Conservation (phyloP, 306 rosid species). For the Ormosia emarginata region DNA sequence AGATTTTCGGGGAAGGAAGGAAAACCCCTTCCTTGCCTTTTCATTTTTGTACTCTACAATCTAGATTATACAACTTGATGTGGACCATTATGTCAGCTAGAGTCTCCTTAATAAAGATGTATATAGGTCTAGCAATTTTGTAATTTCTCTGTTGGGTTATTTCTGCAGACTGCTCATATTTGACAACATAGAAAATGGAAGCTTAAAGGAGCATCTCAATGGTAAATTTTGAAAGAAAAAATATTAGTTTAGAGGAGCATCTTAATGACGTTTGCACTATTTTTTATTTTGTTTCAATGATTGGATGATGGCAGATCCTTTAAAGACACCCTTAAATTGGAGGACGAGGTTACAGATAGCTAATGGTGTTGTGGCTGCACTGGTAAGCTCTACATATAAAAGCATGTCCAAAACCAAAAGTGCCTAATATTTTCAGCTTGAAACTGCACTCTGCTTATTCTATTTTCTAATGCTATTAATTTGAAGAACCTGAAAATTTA, state of each 20-base stretch:
- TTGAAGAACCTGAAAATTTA: constrained; percentile 7
- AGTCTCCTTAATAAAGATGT: neutral
- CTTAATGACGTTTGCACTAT: neutral
- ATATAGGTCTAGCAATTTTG: neutral
- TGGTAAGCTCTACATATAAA: constrained; percentile 47
- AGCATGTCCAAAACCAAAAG: neutral
- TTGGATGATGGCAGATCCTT: constrained; percentile 63
- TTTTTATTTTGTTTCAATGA: constrained; percentile 15
- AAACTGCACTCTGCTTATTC: neutral
- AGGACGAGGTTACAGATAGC: constrained; percentile 82
- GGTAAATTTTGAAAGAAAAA: constrained; percentile 42
- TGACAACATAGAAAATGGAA: constrained; percentile 78
- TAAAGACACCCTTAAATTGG: constrained; percentile 89
- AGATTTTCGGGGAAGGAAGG: neutral
- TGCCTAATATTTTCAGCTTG: constrained; percentile 5
- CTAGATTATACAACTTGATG: neutral
- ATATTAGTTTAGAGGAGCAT: neutral
- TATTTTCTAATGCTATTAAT: neutral
- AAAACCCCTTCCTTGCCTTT: neutral
- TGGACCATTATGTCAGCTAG: neutral
- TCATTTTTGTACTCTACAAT: neutral
- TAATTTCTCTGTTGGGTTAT: neutral
- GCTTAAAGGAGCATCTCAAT: constrained; percentile 86
- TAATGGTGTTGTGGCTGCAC: constrained; percentile 73
- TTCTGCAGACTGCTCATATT: constrained; percentile 70